These are phyloP conservation scores for Nicotiana knightiana DNA, from an alignment of 257 asterid species.

Conservation along the genomic window DNA sequence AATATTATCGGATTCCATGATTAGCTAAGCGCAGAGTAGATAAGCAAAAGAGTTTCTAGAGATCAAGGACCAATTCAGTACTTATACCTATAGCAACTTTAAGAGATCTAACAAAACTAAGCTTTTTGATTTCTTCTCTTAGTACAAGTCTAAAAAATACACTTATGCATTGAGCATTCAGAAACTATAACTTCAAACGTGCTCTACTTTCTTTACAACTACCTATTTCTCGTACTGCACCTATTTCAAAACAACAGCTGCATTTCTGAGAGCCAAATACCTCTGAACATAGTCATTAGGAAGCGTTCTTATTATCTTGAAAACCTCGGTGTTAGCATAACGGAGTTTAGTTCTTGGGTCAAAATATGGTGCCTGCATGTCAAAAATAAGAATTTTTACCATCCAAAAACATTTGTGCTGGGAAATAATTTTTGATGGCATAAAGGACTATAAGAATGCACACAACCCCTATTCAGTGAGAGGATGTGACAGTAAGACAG, in stretches of 20 bases:
- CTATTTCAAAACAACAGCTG: slow-evolving; percentile 82
- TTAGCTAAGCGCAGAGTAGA: background rate
- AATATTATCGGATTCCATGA: background rate
- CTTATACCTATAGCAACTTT: background rate
- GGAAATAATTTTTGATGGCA: too few relatives aligned
- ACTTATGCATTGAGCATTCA: background rate
- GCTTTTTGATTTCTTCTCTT: background rate
- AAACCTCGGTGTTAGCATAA: slow-evolving; percentile 76
- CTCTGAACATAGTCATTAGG: slow-evolving; percentile 92
- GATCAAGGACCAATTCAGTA: background rate
- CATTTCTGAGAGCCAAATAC: slow-evolving; percentile 87
- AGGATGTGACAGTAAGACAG: background rate
- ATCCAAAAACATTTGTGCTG: background rate
- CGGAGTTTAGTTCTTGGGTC: slow-evolving; percentile 97
- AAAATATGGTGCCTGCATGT: slow-evolving; percentile 75
- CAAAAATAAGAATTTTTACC: background rate
- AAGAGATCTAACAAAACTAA: background rate
- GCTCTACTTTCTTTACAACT: background rate
- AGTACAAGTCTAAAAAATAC: background rate
- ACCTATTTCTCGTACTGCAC: background rate
- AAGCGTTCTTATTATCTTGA: slow-evolving; percentile 78
- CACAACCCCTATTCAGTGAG: background rate
- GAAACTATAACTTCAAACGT: background rate
- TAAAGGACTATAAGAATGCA: background rate
- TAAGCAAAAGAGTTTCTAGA: background rate